Conservation (phyloP, 75 land plant genomes). For the Sequoiadendron giganteum region DNA sequence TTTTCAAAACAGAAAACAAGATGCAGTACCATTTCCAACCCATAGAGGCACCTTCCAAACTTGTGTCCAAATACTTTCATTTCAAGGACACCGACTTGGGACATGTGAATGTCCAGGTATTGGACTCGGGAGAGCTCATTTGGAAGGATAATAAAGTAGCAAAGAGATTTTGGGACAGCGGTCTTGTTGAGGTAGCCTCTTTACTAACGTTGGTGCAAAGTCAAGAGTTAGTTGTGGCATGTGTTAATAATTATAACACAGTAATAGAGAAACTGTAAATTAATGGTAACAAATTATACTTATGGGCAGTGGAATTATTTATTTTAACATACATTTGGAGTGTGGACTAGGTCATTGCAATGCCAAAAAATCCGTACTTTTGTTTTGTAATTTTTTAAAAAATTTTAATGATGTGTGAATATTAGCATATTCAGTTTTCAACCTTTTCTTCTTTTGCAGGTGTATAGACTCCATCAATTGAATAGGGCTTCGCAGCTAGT, state of each 20-base stretch:
- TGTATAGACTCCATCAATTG: constrained; percentile 91
- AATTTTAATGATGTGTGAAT: not conserved
- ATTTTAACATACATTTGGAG: not conserved
- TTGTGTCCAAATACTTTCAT: no score
- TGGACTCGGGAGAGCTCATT: no score
- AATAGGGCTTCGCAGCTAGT: constrained; percentile 97
- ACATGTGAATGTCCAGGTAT: no score
- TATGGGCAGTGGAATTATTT: not conserved
- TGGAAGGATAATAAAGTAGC: no score
- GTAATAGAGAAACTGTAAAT: not conserved
- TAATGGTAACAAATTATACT: not conserved
- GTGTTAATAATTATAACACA: not conserved
- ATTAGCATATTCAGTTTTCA: not conserved
- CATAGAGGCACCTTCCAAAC: no score
- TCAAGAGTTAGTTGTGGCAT: no score
- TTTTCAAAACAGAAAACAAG: no score
- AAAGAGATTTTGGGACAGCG: no score
- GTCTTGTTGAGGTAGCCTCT: no score
- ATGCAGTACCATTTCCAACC: no score
- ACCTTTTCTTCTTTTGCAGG: constrained; percentile 43
- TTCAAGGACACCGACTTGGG: no score
- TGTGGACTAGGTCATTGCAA: not conserved
- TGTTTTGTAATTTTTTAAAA: not conserved
- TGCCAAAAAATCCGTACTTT: not conserved
- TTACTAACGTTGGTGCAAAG: no score